Conservation (phyloP, 805 yeast genomes). For the Metschnikowia peoriensis region DNA sequence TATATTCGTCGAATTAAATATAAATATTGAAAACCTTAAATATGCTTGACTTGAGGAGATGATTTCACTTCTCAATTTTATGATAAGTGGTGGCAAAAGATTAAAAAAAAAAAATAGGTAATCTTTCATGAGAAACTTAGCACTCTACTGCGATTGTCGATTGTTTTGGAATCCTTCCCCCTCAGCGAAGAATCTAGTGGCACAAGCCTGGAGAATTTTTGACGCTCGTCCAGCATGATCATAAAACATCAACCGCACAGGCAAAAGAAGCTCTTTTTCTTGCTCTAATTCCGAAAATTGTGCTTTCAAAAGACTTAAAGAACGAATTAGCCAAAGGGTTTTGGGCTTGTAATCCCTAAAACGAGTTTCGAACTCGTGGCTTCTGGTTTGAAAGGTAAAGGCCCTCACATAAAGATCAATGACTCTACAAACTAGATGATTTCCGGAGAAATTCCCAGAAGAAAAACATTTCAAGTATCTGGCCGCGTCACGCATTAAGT, state of each 20-base stretch:
- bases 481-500: background rate
- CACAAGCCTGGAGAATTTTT: background rate
- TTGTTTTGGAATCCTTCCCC: background rate
- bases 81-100: too few species aligned
- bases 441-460: background rate
- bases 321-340: too few species aligned
- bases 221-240: background rate
- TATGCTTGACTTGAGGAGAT: too few species aligned
- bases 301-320: too few species aligned
- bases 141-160: background rate
- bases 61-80: too few species aligned
- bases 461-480: background rate
- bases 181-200: background rate
- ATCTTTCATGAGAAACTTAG: too few species aligned
- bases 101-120: too few species aligned
- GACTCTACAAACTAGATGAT: background rate
- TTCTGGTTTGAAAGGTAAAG: background rate
- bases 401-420: background rate
- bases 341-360: too few species aligned
- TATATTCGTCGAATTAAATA: too few species aligned
- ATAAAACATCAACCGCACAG: background rate
- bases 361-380: background rate
- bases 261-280: too few species aligned
- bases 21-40: too few species aligned
- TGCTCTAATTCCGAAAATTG: background rate